Evolutionary conservation across 2,329 filamentous ascomycete species (phyloP), one percentile per base, ranked within the genome.

Genomic region (Spiromastix sp.): DNA sequence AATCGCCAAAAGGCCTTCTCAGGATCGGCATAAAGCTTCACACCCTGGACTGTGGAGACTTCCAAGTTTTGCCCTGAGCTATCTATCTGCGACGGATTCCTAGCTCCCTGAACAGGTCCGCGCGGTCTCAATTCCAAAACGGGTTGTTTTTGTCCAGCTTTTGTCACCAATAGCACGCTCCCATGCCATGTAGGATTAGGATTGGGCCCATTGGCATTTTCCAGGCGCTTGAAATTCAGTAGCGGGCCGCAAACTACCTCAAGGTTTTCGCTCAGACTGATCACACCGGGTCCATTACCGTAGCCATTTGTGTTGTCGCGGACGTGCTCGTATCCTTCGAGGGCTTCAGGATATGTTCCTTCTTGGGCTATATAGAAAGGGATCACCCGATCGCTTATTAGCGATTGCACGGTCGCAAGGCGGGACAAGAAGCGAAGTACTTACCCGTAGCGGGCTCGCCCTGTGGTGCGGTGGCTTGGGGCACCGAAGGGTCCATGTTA

Each of bases 111-210:
- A 41, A 56, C 50, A 22, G 57, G 50, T 22, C 57, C 59, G 5
- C 47, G 38, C 24, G 55, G 51, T 40, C 55, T 55, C 44, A 62
- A 58, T 17, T 68, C 66, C 26, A 93, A 76, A 42, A 71, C 63
- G 1, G 71, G 69, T 42, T 74, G 71, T 13, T 66, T 64, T 50
- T 74, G 77, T 16, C 81, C 81, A 4, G 85, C 81, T 34, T 72
- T 77, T 11, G 80, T 82, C 34, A 95, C 85, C 32, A 95, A 65
- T 48, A 95, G 64, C 5, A 93, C 82, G 55, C 85, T 93, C 39
- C 89, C 87, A 48, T 83, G 68, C 87, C 89, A 96, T 30, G 51
- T 48, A n/a, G n/a, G n/a, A 8, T 56, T 46, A 2, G 52, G 44
- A 17, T 50, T 42, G 8, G 42, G 42, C 25, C 56, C 45, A 29